A percentile compares a stretch with the other conserved stretches of the same genome.
phyloP scores from a whole-genome alignment of 2,329 filamentous ascomycete genomes.

The Fonsecaea erecta region DNA sequence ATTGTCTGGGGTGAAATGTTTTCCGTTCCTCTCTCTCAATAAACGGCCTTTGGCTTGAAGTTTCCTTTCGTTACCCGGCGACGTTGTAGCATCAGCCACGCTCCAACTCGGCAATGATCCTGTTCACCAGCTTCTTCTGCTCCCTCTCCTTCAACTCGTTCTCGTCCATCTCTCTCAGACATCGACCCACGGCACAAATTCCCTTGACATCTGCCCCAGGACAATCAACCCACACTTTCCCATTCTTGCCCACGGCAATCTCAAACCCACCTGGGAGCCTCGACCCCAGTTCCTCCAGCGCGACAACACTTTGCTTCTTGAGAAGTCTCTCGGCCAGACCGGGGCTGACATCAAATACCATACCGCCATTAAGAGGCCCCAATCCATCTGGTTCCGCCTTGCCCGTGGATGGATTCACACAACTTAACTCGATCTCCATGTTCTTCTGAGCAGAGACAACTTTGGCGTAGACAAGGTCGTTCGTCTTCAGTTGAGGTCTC shows the following conservation, averaged over 20 bases:
- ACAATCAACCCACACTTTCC: conserved; percentile 87
- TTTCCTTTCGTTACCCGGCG: not conserved
- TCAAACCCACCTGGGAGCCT: conserved; percentile 78
- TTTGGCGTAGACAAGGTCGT: conserved; percentile 86
- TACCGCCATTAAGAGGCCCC: conserved; percentile 81
- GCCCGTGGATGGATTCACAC: conserved; percentile 81
- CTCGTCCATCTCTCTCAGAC: conserved; percentile 72
- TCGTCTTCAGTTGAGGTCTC: conserved; percentile 73
- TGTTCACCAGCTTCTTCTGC: conserved; percentile 53
- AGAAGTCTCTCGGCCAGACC: conserved; percentile 82
- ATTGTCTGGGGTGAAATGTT: not conserved
- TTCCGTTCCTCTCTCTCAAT: not conserved
- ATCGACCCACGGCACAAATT: conserved; percentile 77
- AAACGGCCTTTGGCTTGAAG: not conserved
- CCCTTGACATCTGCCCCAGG: conserved; percentile 67
- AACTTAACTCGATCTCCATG: conserved; percentile 89
- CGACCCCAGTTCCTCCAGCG: conserved; percentile 80
- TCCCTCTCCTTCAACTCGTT: conserved; percentile 51
- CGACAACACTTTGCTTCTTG: conserved; percentile 65
- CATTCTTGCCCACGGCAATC: conserved; percentile 90
- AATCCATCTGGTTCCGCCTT: conserved; percentile 86
- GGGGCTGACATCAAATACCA: conserved; percentile 79
- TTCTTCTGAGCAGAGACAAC: conserved; percentile 77
- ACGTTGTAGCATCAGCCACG: conserved; percentile 24
- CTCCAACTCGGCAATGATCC: conserved; percentile 48